A percentile compares a stretch with the other conserved stretches of the same genome.
Evolutionary conservation across 2,329 filamentous ascomycete genomes (phyloP).

Genomic region (Trichoderma oligosporum): DNA sequence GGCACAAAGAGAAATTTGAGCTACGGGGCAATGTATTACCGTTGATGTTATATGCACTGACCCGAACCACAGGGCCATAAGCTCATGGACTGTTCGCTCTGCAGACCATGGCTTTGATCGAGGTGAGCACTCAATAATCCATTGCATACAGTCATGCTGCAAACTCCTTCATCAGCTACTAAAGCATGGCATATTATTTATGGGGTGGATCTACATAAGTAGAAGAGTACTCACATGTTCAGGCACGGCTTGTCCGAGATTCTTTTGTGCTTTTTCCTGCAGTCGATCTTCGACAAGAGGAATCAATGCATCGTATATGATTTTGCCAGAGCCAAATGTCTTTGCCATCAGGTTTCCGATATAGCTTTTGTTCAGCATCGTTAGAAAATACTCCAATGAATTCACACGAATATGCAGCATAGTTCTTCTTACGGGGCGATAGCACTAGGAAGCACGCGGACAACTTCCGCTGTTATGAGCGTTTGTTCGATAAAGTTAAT

Average conservation of each 20-base stretch:
- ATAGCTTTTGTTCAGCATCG: background rate
- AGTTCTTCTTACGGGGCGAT: background rate
- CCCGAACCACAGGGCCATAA: slow-evolving; percentile 3
- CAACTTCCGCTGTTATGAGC: background rate
- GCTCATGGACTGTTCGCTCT: slow-evolving; percentile 2
- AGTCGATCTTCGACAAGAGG: background rate
- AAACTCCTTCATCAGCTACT: background rate
- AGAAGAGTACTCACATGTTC: background rate
- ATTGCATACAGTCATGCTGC: slow-evolving; percentile 11
- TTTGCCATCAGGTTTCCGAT: background rate
- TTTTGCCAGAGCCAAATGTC: background rate
- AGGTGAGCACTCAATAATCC: slow-evolving; percentile 1
- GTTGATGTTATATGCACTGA: slow-evolving; percentile 8
- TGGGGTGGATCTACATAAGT: too few relatives aligned
- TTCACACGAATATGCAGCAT: too few relatives aligned
- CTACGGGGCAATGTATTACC: background rate
- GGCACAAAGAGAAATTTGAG: background rate
- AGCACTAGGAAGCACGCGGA: background rate
- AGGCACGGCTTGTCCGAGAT: background rate
- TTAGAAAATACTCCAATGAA: background rate
- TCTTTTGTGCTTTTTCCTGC: background rate
- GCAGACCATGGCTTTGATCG: background rate
- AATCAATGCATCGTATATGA: background rate
- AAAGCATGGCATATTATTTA: background rate
- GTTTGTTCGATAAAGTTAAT: slow-evolving; percentile 5